Percentiles rank a stretch among this genome's conserved stretches.
phyloP scores from a whole-genome alignment of 768 basidiomycete species.

The Terana coerulea region DNA sequence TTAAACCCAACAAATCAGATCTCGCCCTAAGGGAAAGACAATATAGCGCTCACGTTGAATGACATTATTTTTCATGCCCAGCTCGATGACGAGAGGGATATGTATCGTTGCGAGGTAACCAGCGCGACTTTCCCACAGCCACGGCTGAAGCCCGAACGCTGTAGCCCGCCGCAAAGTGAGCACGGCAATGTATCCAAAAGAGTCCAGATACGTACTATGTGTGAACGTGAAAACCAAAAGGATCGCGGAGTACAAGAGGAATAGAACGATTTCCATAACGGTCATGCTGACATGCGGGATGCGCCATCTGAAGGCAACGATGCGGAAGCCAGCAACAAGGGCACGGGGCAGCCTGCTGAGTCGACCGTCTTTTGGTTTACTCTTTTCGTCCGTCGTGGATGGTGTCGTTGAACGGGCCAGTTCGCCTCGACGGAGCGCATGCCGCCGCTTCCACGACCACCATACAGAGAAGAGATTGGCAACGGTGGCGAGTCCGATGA shows the following conservation, averaged over 20 bases:
- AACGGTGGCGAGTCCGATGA: slow-evolving; percentile 14
- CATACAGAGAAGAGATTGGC: slow-evolving; percentile 13
- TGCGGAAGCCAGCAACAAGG: slow-evolving; percentile 19
- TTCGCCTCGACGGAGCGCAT: neutral
- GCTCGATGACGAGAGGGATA: slow-evolving; percentile 45
- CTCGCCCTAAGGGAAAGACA: neutral
- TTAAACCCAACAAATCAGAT: too few relatives aligned
- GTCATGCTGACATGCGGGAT: slow-evolving; percentile 22
- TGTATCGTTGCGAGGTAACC: slow-evolving; percentile 42
- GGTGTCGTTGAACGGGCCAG: neutral
- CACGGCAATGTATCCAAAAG: too few relatives aligned
- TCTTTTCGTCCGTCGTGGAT: neutral
- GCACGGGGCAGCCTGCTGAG: slow-evolving; percentile 23
- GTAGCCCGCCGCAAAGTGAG: too few relatives aligned
- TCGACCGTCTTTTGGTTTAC: too few relatives aligned
- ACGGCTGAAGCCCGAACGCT: slow-evolving; percentile 10
- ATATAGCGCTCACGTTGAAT: slow-evolving; percentile 32
- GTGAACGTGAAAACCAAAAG: slow-evolving; percentile 26
- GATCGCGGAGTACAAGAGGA: slow-evolving; percentile 23
- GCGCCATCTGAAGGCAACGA: slow-evolving; percentile 25
- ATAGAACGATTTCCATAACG: slow-evolving; percentile 24
- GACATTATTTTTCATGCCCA: slow-evolving; percentile 52
- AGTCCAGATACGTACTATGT: slow-evolving; percentile 23
- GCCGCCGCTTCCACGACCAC: slow-evolving; percentile 17
- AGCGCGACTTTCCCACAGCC: slow-evolving; percentile 25